Evolutionary conservation across 805 yeast genomes (phyloP).

Genomic region (Zygosaccharomyces lentus): DNA sequence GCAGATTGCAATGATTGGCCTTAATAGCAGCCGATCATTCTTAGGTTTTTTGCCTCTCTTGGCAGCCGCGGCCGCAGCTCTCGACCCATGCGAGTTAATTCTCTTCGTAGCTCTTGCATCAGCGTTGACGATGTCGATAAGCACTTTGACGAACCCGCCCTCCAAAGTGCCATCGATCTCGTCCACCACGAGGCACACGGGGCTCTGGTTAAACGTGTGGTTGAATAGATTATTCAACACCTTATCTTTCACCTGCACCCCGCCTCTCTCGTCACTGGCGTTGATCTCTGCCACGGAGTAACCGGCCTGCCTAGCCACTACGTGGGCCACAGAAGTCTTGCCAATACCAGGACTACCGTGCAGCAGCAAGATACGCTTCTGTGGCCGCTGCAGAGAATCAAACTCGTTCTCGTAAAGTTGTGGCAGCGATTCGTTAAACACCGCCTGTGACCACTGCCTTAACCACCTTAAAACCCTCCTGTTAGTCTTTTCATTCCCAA

Average conservation of each 20-base stretch:
- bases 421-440: slow-evolving; percentile 44
- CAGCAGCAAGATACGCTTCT: slow-evolving; percentile 59
- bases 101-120: slow-evolving; percentile 52
- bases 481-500: slow-evolving; percentile 65
- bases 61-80: slow-evolving; percentile 14
- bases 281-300: slow-evolving; percentile 79
- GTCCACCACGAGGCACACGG: slow-evolving; percentile 80
- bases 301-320: slow-evolving; percentile 76
- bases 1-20: slow-evolving; percentile 92
- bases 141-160: slow-evolving; percentile 52
- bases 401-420: slow-evolving; percentile 15
- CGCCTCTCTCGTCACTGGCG: slow-evolving; percentile 76
- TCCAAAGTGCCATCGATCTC: slow-evolving; percentile 84
- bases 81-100: slow-evolving; percentile 14
- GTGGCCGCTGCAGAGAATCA: slow-evolving; percentile 59
- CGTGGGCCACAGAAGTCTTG: slow-evolving; percentile 83
- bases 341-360: slow-evolving; percentile 96
- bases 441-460: slow-evolving; percentile 60
- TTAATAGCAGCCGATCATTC: slow-evolving; percentile 45
- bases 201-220: slow-evolving; percentile 62
- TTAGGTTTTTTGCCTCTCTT: slow-evolving; percentile 32
- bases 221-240: slow-evolving; percentile 60
- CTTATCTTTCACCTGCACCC: slow-evolving; percentile 50
- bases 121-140: slow-evolving; percentile 52
- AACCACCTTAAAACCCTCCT: slow-evolving; percentile 60